phyloP scores from a whole-genome alignment of 768 basidiomycete genomes.

The Rhizopogon vesiculosus region DNA sequence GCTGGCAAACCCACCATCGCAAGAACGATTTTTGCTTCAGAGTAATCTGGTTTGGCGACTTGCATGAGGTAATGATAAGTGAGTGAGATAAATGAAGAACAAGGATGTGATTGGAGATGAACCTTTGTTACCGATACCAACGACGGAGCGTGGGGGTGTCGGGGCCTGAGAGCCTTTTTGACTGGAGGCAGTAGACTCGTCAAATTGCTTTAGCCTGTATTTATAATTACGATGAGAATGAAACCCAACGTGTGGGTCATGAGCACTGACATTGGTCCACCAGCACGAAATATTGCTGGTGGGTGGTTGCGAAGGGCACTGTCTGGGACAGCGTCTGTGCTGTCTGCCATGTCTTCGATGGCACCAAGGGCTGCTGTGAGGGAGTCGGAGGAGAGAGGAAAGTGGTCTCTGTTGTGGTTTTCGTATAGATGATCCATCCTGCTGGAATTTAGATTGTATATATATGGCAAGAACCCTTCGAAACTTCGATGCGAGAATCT shows the following conservation, averaged over 20 bases:
- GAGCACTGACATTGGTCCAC: constrained; percentile 61
- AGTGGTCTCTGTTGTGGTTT: constrained; percentile 10
- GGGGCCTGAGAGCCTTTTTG: constrained; percentile 67
- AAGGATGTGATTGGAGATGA: constrained; percentile 7
- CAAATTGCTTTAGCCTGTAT: constrained; percentile 72
- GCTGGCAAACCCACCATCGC: constrained; percentile 99
- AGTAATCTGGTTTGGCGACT: constrained; percentile 98
- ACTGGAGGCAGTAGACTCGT: constrained; percentile 68
- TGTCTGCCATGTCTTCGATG: constrained; percentile 22
- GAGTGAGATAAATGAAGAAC: constrained; percentile 2
- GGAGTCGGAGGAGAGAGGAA: constrained; percentile 9
- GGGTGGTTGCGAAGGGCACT: constrained; percentile 23
- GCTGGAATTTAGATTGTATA: neutral
- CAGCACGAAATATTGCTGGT: constrained; percentile 66
- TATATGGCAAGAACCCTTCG: too few species aligned
- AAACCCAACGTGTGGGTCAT: neutral
- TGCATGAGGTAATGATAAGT: neutral
- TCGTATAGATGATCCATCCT: constrained; percentile 8
- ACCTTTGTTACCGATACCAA: constrained; percentile 90
- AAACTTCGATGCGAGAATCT: neutral
- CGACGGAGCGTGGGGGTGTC: constrained; percentile 78
- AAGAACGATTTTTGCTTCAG: constrained; percentile 96
- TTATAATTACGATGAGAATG: neutral
- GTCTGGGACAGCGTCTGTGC: constrained; percentile 9
- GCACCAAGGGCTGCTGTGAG: constrained; percentile 10